Percentiles rank a stretch among this genome's conserved stretches.
phyloP scores from a whole-genome alignment of 306 rosid species.

The Spatholobus suberectus region DNA sequence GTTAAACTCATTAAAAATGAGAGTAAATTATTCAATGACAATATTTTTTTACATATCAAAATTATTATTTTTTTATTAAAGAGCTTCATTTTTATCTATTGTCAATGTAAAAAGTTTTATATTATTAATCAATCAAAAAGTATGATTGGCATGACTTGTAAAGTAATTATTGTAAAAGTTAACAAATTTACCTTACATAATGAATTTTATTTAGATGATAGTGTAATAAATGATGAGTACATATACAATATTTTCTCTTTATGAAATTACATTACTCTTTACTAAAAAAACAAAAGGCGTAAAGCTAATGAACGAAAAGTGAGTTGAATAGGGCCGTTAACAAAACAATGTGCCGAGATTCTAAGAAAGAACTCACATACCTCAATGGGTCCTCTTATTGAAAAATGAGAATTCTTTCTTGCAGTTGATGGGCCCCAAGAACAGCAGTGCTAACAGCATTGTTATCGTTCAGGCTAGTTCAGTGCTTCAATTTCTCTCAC shows the following conservation, averaged over 20 bases:
- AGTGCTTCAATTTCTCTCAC: slow-evolving; percentile 25
- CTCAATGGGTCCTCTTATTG: slow-evolving; percentile 23
- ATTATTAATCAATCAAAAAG: too few relatives aligned
- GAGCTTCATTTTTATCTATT: too few relatives aligned
- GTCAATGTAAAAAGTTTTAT: too few relatives aligned
- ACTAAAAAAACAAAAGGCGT: not conserved
- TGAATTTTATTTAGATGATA: too few relatives aligned
- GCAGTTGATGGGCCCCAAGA: slow-evolving; percentile 40
- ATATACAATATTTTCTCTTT: too few relatives aligned
- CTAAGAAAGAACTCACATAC: not conserved
- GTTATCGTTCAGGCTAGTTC: not conserved
- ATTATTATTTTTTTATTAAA: too few relatives aligned
- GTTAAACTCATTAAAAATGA: not conserved
- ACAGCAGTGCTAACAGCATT: slow-evolving; percentile 12
- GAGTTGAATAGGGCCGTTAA: not conserved
- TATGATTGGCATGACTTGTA: too few relatives aligned
- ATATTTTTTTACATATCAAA: not conserved
- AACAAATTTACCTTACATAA: too few relatives aligned
- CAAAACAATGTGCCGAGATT: slow-evolving; percentile 26
- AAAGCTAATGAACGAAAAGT: not conserved
- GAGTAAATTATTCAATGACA: too few relatives aligned
- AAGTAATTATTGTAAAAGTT: too few relatives aligned
- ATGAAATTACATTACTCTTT: not conserved
- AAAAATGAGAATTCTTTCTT: slow-evolving; percentile 7
- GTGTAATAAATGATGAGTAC: too few relatives aligned